Evolutionary conservation across 768 basidiomycete genomes (phyloP).

Genomic region (Fistulinella prunicolor): DNA sequence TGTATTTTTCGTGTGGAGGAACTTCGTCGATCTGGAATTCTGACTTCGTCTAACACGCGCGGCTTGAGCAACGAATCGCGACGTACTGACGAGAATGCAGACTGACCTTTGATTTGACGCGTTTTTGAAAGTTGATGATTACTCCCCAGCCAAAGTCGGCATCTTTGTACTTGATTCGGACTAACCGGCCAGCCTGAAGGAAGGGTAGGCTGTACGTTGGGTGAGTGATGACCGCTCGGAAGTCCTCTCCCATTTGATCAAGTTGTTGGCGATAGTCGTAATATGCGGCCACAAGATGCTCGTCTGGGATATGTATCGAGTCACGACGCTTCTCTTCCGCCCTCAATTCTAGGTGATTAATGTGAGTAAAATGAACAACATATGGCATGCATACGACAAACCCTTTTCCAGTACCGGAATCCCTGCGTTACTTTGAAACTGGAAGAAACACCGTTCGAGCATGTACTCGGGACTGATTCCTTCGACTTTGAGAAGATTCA

Average conservation of each 20-base stretch:
- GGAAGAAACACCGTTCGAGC: conserved; percentile 97
- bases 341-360: conserved; percentile 55
- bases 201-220: conserved; percentile 95
- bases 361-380: conserved; percentile 4
- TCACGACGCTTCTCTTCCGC: conserved; percentile 65
- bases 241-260: conserved; percentile 84
- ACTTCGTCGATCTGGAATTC: conserved; percentile 65
- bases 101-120: conserved; percentile 73
- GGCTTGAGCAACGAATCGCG: background rate
- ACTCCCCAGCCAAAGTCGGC: conserved; percentile 97
- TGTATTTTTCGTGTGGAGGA: conserved; percentile 85
- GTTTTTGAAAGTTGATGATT: conserved; percentile 89
- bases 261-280: conserved; percentile 93
- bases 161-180: conserved; percentile 83
- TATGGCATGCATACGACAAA: conserved; percentile 34
- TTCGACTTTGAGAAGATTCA: conserved; percentile 98
- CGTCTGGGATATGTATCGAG: conserved; percentile 74
- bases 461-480: conserved; percentile 98
- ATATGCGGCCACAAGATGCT: conserved; percentile 81
- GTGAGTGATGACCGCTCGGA: conserved; percentile 90
- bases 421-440: conserved; percentile 94
- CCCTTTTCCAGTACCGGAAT: conserved; percentile 84
- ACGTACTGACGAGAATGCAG: background rate
- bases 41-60: conserved; percentile 51
- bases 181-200: conserved; percentile 88